A percentile compares a stretch with the other conserved stretches of the same genome.
Conservation (phyloP, 805 yeast species). For the Zygoascus ofunaensis region DNA sequence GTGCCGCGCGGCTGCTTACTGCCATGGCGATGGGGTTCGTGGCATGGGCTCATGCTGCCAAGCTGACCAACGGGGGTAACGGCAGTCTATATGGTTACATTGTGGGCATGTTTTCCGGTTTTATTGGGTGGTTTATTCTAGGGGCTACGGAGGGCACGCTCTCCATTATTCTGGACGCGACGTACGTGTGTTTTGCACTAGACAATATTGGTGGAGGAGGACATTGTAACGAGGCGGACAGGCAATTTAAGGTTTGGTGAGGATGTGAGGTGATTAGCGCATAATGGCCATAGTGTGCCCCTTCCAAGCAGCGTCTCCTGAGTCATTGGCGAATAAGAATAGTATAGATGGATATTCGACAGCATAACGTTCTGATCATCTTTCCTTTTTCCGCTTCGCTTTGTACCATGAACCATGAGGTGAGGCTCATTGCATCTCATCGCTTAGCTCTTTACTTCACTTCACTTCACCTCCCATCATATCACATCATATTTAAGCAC, state of each 20-base stretch:
- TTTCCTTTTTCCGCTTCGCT: too few species aligned
- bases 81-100: slow-evolving; percentile 33
- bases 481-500: too few species aligned
- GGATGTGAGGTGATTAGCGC: too few species aligned
- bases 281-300: too few species aligned
- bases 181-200: slow-evolving; percentile 30
- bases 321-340: too few species aligned
- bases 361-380: too few species aligned
- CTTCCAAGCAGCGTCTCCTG: too few species aligned
- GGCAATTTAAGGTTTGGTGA: slow-evolving; percentile 9
- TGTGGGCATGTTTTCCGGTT: slow-evolving; percentile 32
- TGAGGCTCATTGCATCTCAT: too few species aligned
- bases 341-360: too few species aligned
- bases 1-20: slow-evolving; percentile 30
- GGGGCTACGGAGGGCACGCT: slow-evolving; percentile 36
- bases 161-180: slow-evolving; percentile 29
- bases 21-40: slow-evolving; percentile 30
- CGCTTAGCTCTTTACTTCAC: too few species aligned
- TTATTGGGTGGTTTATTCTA: slow-evolving; percentile 35
- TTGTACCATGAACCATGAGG: too few species aligned
- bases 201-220: slow-evolving; percentile 24
- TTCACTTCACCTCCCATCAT: too few species aligned
- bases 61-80: slow-evolving; percentile 23
- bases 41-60: slow-evolving; percentile 35
- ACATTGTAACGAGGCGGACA: slow-evolving; percentile 26